Conservation (phyloP, 306 rosid genomes). For the Vigna unguiculata region DNA sequence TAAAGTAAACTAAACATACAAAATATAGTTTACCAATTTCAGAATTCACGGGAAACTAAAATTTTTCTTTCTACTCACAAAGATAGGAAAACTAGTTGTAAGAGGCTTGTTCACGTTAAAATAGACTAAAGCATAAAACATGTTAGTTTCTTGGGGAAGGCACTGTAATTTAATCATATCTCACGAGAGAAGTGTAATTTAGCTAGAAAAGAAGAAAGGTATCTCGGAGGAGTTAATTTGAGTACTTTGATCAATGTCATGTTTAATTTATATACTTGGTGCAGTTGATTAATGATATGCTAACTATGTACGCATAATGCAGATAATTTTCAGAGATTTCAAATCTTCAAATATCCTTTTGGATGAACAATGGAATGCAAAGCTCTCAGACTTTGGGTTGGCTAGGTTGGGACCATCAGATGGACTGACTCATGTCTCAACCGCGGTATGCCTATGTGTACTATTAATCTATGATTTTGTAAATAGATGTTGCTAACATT, state of each 20-base stretch:
- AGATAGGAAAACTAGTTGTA: not conserved
- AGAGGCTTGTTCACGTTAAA: not conserved
- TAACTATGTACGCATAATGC: slow-evolving; percentile 29
- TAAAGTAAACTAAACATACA: too few relatives aligned
- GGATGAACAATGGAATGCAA: slow-evolving; percentile 95
- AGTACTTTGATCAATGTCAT: not conserved
- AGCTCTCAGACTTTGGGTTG: slow-evolving; percentile 96
- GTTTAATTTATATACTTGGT: slow-evolving; percentile 4
- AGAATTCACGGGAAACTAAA: too few relatives aligned
- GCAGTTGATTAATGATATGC: slow-evolving; percentile 34
- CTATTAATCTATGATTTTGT: slow-evolving; percentile 24
- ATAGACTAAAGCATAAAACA: not conserved
- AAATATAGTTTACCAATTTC: too few relatives aligned
- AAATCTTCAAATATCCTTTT: slow-evolving; percentile 95
- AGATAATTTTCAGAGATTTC: slow-evolving; percentile 99
- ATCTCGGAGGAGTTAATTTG: slow-evolving; percentile 18
- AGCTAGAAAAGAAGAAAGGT: not conserved
- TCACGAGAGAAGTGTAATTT: not conserved
- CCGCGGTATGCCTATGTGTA: slow-evolving; percentile 72
- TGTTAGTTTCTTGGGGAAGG: not conserved
- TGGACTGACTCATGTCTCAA: slow-evolving; percentile 95
- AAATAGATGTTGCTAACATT: slow-evolving; percentile 23
- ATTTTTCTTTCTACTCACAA: not conserved
- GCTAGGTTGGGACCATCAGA: slow-evolving; percentile 97
- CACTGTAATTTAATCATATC: not conserved